phyloP scores from a whole-genome alignment of 495 filamentous ascomycete species.

The Tuber calosporum region DNA sequence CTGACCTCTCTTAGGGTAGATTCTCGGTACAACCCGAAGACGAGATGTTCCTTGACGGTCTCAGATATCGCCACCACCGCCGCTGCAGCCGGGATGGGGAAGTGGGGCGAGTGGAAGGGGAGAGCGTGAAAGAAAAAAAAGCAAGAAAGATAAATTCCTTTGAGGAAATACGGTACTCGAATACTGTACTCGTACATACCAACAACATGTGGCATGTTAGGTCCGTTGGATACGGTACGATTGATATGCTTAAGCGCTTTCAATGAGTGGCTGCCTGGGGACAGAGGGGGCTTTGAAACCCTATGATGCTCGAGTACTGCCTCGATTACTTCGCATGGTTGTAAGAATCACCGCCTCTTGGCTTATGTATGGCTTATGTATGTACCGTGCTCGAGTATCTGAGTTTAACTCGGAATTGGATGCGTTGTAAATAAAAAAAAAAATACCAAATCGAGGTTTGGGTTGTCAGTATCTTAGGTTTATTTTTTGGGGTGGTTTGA shows the following conservation, averaged over 20 bases:
- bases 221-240: neutral
- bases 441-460: neutral
- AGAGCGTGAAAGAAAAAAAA: neutral
- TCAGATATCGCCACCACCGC: neutral
- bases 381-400: neutral
- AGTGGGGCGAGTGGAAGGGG: neutral
- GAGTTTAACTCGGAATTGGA: neutral
- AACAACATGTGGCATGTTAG: neutral
- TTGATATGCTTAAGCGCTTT: neutral
- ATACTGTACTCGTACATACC: too few species aligned
- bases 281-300: slow-evolving; percentile 1
- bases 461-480: neutral
- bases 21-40: neutral
- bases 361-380: neutral
- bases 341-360: neutral
- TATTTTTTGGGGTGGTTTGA: neutral
- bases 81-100: neutral
- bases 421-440: neutral
- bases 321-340: neutral
- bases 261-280: neutral
- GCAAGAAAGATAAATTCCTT: neutral
- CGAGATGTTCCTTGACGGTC: neutral
- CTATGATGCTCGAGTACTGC: neutral
- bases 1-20: neutral
- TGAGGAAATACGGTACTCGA: too few species aligned